Evolutionary conservation across 164 flowering plant species (phyloP), one percentile per base, ranked within the genome.

Genomic region (Kingdonia uniflora): DNA sequence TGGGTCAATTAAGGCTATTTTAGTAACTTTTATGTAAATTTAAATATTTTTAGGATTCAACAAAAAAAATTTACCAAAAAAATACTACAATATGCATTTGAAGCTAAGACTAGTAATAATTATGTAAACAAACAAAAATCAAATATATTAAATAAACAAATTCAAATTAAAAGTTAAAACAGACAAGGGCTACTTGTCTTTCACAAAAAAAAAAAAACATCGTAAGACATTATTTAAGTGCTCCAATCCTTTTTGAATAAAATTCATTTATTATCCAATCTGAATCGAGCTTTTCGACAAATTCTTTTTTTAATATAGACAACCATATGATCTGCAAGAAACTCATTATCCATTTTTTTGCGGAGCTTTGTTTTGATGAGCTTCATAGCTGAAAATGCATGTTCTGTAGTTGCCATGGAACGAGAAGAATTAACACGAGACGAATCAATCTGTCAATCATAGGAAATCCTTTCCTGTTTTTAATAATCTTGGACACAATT

Each of bases 371-470:
- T 2, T 23, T 49, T 49, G 21, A 15, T 13, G 1, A 19, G 0
- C 14, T 46, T 46, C 49, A 25, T 25, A 2, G 1, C 2, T 49
- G 2, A 49, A 23, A 49, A 49, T 49, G 35, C 19, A 6, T 26
- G n/a, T 26, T 22, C 52, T 11, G 52, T 25, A 13, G 52, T 23
- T 23, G 52, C 19, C 19, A n/a, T 49, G 13, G 37, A 14, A 13
- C n/a, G n/a, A n/a, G 11, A 49, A 49, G 37, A 44, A 19, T 19
- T 11, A 17, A 44, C 22, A 44, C 6, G 2, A 44, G 48, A 6
- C 22, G 19, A 44, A 49, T 49, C 17, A 49, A 24, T 24, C 37
- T 49, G 21, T 49, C 52, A 49, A 49, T 2, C 8, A 49, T 14
- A 14, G 23, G 10, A 17, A 21, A 49, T 6, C 5, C 15, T 49